phyloP scores from a whole-genome alignment of 495 filamentous ascomycete genomes.

The Penicillium verhagenii region DNA sequence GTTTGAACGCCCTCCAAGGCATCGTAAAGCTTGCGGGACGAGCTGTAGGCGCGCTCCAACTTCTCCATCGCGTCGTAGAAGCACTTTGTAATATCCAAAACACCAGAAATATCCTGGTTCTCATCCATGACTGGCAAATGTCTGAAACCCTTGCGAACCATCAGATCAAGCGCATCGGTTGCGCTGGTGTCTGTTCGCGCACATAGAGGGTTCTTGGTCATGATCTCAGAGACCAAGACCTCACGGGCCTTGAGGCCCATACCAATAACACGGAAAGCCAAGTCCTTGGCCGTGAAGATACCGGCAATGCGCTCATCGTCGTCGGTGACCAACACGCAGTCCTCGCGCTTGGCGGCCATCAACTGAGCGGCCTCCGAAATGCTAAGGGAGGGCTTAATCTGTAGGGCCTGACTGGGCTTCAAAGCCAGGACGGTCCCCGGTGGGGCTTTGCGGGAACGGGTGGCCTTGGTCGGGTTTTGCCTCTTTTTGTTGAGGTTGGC shows the following conservation, averaged over 20 bases:
- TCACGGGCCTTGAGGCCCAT: slow-evolving; percentile 85
- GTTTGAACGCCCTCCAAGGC: slow-evolving; percentile 98
- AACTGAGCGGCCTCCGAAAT: slow-evolving; percentile 96
- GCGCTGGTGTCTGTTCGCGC: slow-evolving; percentile 97
- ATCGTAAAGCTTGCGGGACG: slow-evolving; percentile 94
- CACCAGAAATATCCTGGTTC: slow-evolving; percentile 98
- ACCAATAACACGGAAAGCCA: slow-evolving; percentile 95
- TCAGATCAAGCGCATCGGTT: slow-evolving; percentile 93
- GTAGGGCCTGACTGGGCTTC: slow-evolving; percentile 90
- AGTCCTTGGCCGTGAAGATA: slow-evolving; percentile 98
- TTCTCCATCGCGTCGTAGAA: slow-evolving; percentile 99
- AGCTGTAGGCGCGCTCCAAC: slow-evolving; percentile 92
- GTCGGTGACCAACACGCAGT: slow-evolving; percentile 98
- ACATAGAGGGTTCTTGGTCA: slow-evolving; percentile 99
- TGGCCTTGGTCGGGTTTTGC: slow-evolving; percentile 68
- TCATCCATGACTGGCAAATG: slow-evolving; percentile 99
- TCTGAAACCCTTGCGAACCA: slow-evolving; percentile 97
- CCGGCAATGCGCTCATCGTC: slow-evolving; percentile 96
- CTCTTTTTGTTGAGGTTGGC: slow-evolving; percentile 98
- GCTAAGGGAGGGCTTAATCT: slow-evolving; percentile 94
- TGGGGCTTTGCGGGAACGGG: slow-evolving; percentile 87
- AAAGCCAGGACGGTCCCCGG: slow-evolving; percentile 94
- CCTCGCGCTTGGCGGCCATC: slow-evolving; percentile 98
- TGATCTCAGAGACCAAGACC: slow-evolving; percentile 94
- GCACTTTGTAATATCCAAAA: slow-evolving; percentile 98